Base-by-base conservation (phyloP, 129 eudicot species). In the Kitagawia praeruptora region DNA sequence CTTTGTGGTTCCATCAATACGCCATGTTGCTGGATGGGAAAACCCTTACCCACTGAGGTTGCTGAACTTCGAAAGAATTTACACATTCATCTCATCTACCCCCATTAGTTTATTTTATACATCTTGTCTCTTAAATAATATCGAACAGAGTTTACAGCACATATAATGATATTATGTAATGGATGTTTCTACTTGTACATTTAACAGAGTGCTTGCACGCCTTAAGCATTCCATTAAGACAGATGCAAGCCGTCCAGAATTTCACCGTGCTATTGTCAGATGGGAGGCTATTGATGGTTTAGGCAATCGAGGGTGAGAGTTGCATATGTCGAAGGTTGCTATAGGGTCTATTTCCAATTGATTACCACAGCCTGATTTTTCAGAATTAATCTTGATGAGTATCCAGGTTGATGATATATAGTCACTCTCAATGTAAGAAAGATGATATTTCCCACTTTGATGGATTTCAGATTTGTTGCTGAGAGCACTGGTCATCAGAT, bases 191-290 rank as follows among this genome's bases (percentile, higher is more conserved):
- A 10, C 47, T 39, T 77, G 10, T 34, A 64, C 21, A 77, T 48
- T 37, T 18, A 79, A 75, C 85, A 93, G 98, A 82, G 97, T 93
- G 46, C 88, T 81, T 69, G 97, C 90, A 84, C 87, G 91, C 82
- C 83, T 93, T 79, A 88, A 85, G 84, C 90, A 89, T 67, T 70
- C 98, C 53, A 74, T 93, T 19, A 91, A 85, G 87, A 80, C 97
- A 40, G 95, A 86, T 88, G 78, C 88, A 2, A 78, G 71, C 42
- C 91, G 97, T 70, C 84, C 82, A 44, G 97, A 88, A 79, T 93
- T 89, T 81, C 97, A 89, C 84, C 93, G 95, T 67, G 97, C 91
- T n/a, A n/a, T n/a, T n/a, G n/a, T n/a, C n/a, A n/a, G n/a, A n/a
- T n/a, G n/a, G n/a, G n/a, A n/a, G n/a, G n/a, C n/a, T 79, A 86